Evolutionary conservation across 495 filamentous ascomycete genomes (phyloP), one percentile per base, ranked within the genome.

Genomic region (Friedmanniomyces simplex): DNA sequence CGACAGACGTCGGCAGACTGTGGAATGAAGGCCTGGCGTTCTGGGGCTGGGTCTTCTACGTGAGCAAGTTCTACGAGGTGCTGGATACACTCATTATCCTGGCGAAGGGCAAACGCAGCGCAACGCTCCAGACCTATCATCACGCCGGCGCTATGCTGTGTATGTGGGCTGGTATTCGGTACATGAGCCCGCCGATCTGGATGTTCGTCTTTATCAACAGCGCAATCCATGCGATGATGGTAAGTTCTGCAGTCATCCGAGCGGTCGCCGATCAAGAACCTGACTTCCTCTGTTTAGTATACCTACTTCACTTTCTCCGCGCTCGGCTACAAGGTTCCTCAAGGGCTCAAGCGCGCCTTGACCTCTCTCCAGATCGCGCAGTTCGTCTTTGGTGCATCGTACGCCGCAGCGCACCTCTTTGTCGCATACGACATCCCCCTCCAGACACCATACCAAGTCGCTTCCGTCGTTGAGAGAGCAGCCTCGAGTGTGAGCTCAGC

Each of bases 31-130:
- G 94, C 37, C 79, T 98, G 39, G 87, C 88, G 7, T 98, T 88
- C 71, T 93, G 95, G 69, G 93, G 93, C 68, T 98, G 93, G 93
- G 76, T 93, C 56, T 98, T 97, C 77, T 98, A 98, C 70, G 77
- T 97, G 55, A 94, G 88, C 77, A 98, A 98, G 77, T 96, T 97
- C 77, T 98, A 98, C 72, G 93, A 97, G 73, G 89, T 96, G 42
- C 58, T 97, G 22, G 93, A 98, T 69, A 97, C 93, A 10, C 78
- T 84, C 18, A 94, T 98, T 67, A 95, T 97, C 67, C 74, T 98
- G 54, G 86, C 87, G 61, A 97, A 98, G 79, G 93, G 93, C 61
- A 96, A 95, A 79, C 78, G 82, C 68, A 91, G 88, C 75, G 88
- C 87, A 7, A 88, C 87, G 14, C 76, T 98, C 59, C 94, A 97